Evolutionary conservation across 352 stramenopile species (phyloP).

Genomic region (Phytopythium litorale): DNA sequence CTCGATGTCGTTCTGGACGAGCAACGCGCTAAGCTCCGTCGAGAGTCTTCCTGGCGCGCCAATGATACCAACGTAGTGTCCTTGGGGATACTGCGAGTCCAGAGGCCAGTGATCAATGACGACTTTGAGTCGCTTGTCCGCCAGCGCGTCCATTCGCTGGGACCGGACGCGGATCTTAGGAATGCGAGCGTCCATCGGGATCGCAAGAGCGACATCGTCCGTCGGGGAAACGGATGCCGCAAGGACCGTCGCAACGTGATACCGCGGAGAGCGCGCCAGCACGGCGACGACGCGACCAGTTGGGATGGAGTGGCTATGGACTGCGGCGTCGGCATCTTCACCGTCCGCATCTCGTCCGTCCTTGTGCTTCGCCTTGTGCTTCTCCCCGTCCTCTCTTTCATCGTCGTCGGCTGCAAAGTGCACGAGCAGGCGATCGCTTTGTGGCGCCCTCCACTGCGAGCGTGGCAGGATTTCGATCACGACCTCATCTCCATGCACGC

Average conservation of each 20-base stretch:
- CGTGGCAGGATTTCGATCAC: slow-evolving; percentile 90
- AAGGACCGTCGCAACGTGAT: slow-evolving; percentile 72
- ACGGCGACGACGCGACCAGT: slow-evolving; percentile 85
- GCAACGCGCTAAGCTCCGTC: slow-evolving; percentile 78
- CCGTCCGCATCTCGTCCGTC: slow-evolving; percentile 1
- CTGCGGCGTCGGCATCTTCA: slow-evolving; percentile 1
- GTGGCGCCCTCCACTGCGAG: slow-evolving; percentile 63
- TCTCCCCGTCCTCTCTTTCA: slow-evolving; percentile 20
- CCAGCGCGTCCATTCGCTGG: slow-evolving; percentile 63
- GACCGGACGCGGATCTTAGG: slow-evolving; percentile 81
- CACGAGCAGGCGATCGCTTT: slow-evolving; percentile 61
- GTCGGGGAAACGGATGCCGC: slow-evolving; percentile 49
- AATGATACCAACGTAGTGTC: slow-evolving; percentile 78
- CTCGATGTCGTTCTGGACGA: slow-evolving; percentile 81
- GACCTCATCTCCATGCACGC: slow-evolving; percentile 97
- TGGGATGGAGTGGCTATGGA: slow-evolving; percentile 33
- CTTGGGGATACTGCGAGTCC: slow-evolving; percentile 76
- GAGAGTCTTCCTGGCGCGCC: slow-evolving; percentile 53
- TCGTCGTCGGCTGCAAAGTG: slow-evolving; percentile 67
- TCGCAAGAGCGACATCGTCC: slow-evolving; percentile 71
- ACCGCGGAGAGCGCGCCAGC: slow-evolving; percentile 60
- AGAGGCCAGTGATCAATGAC: slow-evolving; percentile 75
- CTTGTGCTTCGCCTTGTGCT: slow-evolving; percentile 7
- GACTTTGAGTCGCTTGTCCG: slow-evolving; percentile 81
- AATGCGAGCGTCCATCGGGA: slow-evolving; percentile 79